These are phyloP conservation scores for Triticum monococcum DNA, from an alignment of 176 grass and related monocot species.

Conservation along the genomic window DNA sequence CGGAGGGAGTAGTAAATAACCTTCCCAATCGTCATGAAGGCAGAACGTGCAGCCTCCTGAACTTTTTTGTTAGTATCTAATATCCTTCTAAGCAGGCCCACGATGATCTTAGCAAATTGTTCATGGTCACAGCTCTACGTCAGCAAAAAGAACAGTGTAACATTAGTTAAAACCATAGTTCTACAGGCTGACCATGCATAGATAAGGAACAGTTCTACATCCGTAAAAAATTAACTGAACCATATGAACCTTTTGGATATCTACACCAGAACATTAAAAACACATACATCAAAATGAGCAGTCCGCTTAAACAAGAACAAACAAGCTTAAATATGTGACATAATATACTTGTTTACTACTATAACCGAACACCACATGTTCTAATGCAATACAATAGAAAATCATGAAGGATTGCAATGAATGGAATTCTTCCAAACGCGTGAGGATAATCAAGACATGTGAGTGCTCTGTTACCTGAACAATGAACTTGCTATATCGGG, in stretches of 20 bases:
- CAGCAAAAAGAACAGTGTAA: conserved; percentile 32
- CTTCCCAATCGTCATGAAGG: conserved; percentile 97
- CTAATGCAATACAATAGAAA: conserved; percentile 9
- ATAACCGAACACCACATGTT: not conserved
- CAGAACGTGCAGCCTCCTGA: conserved; percentile 93
- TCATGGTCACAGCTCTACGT: conserved; percentile 61
- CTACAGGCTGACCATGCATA: not conserved
- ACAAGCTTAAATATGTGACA: not conserved
- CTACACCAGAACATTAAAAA: not conserved
- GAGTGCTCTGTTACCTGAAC: conserved; percentile 61
- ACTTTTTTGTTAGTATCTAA: conserved; percentile 94
- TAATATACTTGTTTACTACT: not conserved
- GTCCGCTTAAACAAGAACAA: not conserved
- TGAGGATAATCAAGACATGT: conserved; percentile 15
- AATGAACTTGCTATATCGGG: conserved; percentile 95
- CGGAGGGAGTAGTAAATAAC: conserved; percentile 31
- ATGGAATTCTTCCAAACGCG: conserved; percentile 8
- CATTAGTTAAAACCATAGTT: conserved; percentile 10
- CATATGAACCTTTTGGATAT: not conserved
- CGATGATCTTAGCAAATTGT: conserved; percentile 90
- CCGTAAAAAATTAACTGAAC: conserved; percentile 3
- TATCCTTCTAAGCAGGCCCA: conserved; percentile 81
- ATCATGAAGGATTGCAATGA: not conserved
- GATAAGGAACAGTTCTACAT: not conserved
- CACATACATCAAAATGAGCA: not conserved